Conservation (phyloP, 2,329 filamentous ascomycete genomes). For the Fusarium sororula region DNA sequence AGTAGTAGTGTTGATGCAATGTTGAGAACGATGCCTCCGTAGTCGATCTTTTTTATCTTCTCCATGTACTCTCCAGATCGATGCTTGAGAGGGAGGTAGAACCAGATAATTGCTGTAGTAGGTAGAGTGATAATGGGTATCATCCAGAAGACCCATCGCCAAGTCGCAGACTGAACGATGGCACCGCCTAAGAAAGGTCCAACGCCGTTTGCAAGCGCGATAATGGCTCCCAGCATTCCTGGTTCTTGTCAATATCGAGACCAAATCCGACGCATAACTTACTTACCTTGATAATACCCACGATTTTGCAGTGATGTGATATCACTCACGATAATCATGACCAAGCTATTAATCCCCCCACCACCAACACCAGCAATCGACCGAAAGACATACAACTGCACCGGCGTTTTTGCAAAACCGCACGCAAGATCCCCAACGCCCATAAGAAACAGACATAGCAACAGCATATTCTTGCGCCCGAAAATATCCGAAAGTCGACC, state of each 20-base stretch:
- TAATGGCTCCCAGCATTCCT: neutral
- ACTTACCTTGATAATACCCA: neutral
- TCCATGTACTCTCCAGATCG: neutral
- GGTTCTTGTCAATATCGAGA: neutral
- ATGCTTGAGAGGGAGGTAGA: neutral
- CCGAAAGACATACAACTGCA: constrained; percentile 49
- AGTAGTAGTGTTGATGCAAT: neutral
- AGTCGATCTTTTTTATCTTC: neutral
- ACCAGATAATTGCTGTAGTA: neutral
- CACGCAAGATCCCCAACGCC: neutral
- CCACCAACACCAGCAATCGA: constrained; percentile 48
- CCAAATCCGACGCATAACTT: neutral
- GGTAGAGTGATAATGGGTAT: neutral
- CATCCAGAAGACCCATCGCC: neutral
- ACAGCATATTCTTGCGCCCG: neutral
- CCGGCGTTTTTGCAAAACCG: constrained; percentile 22
- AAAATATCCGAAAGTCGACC: neutral
- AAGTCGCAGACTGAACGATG: neutral
- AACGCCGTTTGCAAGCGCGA: neutral
- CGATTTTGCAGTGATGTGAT: constrained; percentile 40
- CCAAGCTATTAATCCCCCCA: constrained; percentile 47
- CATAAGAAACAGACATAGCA: neutral
- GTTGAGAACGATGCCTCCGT: neutral
- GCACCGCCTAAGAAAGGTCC: neutral
- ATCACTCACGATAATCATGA: constrained; percentile 52